phyloP scores from a whole-genome alignment of 768 basidiomycete species.

The Zangia roseola region DNA sequence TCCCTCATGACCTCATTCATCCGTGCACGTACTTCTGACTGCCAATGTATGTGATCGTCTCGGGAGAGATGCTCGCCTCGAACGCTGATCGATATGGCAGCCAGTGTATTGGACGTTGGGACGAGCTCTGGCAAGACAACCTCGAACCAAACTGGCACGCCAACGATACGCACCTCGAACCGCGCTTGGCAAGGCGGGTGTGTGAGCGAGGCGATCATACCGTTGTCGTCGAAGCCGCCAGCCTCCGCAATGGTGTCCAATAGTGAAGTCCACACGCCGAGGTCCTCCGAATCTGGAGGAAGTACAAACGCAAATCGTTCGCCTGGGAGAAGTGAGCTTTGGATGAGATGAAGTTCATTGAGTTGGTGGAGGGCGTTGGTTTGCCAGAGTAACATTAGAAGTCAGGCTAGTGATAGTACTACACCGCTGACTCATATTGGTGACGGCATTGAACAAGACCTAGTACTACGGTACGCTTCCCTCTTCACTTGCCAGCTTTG shows the following conservation, averaged over 20 bases:
- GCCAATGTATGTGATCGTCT: constrained; percentile 51
- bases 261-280: constrained; percentile 30
- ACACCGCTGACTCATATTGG: too few species aligned
- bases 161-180: constrained; percentile 35
- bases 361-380: constrained; percentile 24
- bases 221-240: background rate
- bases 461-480: too few species aligned
- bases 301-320: constrained; percentile 47
- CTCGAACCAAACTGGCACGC: constrained; percentile 39
- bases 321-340: constrained; percentile 59
- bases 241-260: constrained; percentile 14
- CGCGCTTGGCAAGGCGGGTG: constrained; percentile 25
- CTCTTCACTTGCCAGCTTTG: too few species aligned
- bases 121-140: too few species aligned
- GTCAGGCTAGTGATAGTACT: too few species aligned
- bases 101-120: background rate
- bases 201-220: background rate
- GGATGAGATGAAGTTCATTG: constrained; percentile 59
- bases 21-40: constrained; percentile 37
- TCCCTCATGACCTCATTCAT: constrained; percentile 29
- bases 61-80: constrained; percentile 49
- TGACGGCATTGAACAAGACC: too few species aligned
- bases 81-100: constrained; percentile 32
- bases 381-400: background rate
- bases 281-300: constrained; percentile 32